Conservation (phyloP, 2,329 filamentous ascomycete species). For the Metarhizium humberi region DNA sequence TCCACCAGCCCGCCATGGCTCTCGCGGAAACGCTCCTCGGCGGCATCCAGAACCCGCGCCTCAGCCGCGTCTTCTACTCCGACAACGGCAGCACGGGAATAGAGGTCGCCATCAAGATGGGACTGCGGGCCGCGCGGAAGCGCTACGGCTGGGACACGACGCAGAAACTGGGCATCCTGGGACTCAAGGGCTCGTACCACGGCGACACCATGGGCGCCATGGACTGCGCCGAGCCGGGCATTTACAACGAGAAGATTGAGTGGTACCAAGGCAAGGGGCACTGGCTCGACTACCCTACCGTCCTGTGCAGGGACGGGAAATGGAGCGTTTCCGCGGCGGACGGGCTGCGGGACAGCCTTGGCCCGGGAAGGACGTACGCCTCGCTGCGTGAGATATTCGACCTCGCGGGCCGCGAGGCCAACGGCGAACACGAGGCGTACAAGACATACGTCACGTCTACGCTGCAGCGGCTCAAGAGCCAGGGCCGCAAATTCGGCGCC, state of each 20-base stretch:
- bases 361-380: conserved; percentile 30
- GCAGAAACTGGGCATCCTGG: conserved; percentile 57
- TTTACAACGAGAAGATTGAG: conserved; percentile 74
- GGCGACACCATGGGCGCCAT: conserved; percentile 84
- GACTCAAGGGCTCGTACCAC: conserved; percentile 73
- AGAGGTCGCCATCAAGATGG: conserved; percentile 84
- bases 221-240: conserved; percentile 71
- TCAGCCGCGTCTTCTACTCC: conserved; percentile 68
- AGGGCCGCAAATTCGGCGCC: conserved; percentile 63
- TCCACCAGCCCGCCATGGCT: conserved; percentile 68
- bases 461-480: conserved; percentile 39
- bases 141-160: conserved; percentile 57
- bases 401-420: conserved; percentile 35
- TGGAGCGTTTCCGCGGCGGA: conserved; percentile 56
- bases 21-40: conserved; percentile 57
- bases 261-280: conserved; percentile 74
- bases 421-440: conserved; percentile 42
- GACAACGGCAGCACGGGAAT: conserved; percentile 78
- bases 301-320: conserved; percentile 54
- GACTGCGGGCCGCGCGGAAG: conserved; percentile 55
- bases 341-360: conserved; percentile 36
- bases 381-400: conserved; percentile 53
- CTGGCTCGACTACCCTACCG: conserved; percentile 73
- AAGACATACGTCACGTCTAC: conserved; percentile 46
- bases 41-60: conserved; percentile 51